Evolutionary conservation across 78 protist genomes (phyloP), one percentile per base, ranked within the genome.

Genomic region (Cavenderia fasciculata): DNA sequence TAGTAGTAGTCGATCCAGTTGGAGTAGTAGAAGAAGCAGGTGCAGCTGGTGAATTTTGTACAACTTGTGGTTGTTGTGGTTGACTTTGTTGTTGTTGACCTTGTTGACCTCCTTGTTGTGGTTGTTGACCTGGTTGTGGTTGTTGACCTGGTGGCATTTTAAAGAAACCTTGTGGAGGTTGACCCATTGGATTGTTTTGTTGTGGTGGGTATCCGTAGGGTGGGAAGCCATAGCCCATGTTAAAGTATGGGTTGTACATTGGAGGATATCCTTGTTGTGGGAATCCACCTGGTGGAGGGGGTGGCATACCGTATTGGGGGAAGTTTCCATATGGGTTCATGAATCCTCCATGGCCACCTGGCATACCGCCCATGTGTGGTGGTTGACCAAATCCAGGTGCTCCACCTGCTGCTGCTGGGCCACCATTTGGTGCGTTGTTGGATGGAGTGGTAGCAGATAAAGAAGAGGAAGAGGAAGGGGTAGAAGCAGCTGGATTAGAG

Each of bases 221-320:
- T 59, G 65, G 84, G 65, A 36, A 49, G 34, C 78, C 78, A 41
- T 79, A 79, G n/a, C n/a, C n/a, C 34, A 63, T 63, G 23, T 52
- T 52, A 27, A 57, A 63, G 38, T 79, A 79, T 36, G 88, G 88
- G 21, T 54, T 79, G n/a, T 79, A 79, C 88, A 79, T 79, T 34
- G 78, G 78, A 47, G 68, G 68, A 59, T 75, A 41, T 41, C 40
- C 59, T 4, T 33, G 54, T 33, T 74, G 84, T 31, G 51, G 51
- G 43, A 61, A 61, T 61, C 69, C 69, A n/a, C n/a, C n/a, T 49
- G 54, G 54, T 49, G 54, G 54, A 29, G 61, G 59, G 19, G 23
- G 14, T 47, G 31, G n/a, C 56, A 36, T 43, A n/a, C 73, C 73
- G 40, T 10, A 33, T n/a, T 18, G 46, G 5, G 36, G 59, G 59